A percentile compares a stretch with the other conserved stretches of the same genome.
These are phyloP conservation scores for Albophoma yamanashiensis DNA, from an alignment of 2,329 filamentous ascomycete species.

Conservation along the genomic window DNA sequence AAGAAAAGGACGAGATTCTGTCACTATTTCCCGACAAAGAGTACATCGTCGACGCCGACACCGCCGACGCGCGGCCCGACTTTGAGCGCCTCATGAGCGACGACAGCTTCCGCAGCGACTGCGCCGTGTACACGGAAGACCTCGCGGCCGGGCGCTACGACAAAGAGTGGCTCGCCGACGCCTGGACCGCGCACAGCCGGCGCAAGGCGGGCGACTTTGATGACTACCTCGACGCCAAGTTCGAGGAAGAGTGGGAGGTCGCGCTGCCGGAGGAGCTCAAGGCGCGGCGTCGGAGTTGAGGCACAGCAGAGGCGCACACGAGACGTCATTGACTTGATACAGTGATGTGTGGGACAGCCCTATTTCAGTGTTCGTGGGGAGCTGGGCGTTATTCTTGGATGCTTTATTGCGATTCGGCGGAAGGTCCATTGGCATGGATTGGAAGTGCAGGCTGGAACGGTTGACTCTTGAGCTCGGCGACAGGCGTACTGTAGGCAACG, in stretches of 20 bases:
- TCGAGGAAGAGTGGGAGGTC: conserved; percentile 37
- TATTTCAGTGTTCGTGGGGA: neutral
- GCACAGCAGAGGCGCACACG: neutral
- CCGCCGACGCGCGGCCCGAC: conserved; percentile 27
- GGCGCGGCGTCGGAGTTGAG: conserved; percentile 3
- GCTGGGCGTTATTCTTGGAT: neutral
- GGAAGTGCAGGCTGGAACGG: neutral
- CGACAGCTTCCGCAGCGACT: conserved; percentile 35
- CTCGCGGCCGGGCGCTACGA: conserved; percentile 38
- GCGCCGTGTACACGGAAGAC: conserved; percentile 33
- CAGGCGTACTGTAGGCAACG: neutral
- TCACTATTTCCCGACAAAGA: conserved; percentile 24
- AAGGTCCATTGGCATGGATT: neutral
- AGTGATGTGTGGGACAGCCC: neutral
- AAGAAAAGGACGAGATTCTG: conserved; percentile 24
- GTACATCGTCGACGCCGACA: conserved; percentile 24
- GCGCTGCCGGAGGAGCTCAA: conserved; percentile 24
- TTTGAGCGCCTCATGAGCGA: conserved; percentile 32
- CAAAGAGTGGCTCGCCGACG: conserved; percentile 39
- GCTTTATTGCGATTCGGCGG: too few species aligned
- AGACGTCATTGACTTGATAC: neutral
- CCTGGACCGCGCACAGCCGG: conserved; percentile 38
- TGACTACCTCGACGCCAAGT: conserved; percentile 30
- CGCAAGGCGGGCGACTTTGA: conserved; percentile 40
- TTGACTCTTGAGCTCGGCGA: neutral